These are phyloP conservation scores for Ambrosia artemisiifolia DNA, from an alignment of 129 eudicot genomes.

Conservation along the genomic window DNA sequence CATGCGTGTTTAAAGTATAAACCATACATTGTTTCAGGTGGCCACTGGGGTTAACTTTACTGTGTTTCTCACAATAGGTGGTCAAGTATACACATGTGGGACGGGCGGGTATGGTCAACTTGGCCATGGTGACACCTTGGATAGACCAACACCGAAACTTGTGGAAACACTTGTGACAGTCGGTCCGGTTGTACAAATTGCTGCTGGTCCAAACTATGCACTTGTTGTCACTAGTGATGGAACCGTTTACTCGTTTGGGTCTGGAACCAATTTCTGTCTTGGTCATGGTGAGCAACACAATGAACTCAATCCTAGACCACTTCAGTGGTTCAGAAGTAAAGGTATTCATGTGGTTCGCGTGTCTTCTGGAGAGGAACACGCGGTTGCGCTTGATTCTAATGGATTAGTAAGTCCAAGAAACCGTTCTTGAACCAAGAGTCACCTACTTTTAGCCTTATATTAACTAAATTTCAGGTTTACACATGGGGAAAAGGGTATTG, in stretches of 20 bases:
- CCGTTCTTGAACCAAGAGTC: neutral
- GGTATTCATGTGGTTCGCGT: conserved; percentile 66
- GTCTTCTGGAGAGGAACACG: conserved; percentile 94
- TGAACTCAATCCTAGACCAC: conserved; percentile 68
- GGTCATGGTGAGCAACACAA: conserved; percentile 95
- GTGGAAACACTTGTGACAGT: conserved; percentile 47
- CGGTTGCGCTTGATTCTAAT: conserved; percentile 86
- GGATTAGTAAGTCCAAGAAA: conserved; percentile 50
- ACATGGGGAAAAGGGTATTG: conserved; percentile 99
- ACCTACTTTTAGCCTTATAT: neutral
- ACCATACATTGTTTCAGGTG: conserved; percentile 41
- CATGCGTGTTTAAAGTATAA: neutral
- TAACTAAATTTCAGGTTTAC: conserved; percentile 53
- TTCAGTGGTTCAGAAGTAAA: conserved; percentile 62
- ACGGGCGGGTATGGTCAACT: conserved; percentile 74
- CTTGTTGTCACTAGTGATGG: conserved; percentile 69
- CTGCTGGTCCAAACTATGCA: conserved; percentile 77
- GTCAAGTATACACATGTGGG: conserved; percentile 82
- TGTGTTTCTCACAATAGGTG: conserved; percentile 51
- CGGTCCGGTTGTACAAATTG: conserved; percentile 54
- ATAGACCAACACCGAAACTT: conserved; percentile 58
- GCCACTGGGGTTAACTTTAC: conserved; percentile 93
- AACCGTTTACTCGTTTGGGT: conserved; percentile 67
- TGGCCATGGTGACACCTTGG: conserved; percentile 79
- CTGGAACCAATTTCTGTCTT: conserved; percentile 84